Percentiles rank a stretch among this genome's conserved stretches.
These are phyloP conservation scores for Arthrobotrys megalospora DNA, from an alignment of 2,329 filamentous ascomycete species.

Conservation along the genomic window DNA sequence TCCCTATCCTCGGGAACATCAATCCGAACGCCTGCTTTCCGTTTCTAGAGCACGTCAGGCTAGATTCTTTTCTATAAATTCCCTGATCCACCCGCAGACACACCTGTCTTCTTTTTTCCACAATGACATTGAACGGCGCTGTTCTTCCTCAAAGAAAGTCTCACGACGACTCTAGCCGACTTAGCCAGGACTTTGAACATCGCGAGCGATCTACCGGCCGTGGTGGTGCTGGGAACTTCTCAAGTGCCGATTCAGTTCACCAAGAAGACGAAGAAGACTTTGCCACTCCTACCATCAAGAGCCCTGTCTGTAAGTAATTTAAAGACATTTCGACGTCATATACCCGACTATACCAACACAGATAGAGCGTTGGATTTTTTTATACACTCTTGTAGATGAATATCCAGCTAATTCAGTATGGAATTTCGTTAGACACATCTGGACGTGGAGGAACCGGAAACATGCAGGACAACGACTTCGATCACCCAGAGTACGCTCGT, in stretches of 20 bases:
- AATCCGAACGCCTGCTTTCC: slow-evolving; percentile 33
- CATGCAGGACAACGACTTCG: slow-evolving; percentile 83
- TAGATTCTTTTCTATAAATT: slow-evolving; percentile 46
- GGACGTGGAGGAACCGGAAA: slow-evolving; percentile 73
- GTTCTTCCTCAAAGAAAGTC: slow-evolving; percentile 50
- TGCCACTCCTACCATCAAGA: slow-evolving; percentile 86
- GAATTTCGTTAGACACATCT: slow-evolving; percentile 40
- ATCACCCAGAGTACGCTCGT: slow-evolving; percentile 78
- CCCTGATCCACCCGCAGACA: slow-evolving; percentile 31
- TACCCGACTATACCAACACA: neutral
- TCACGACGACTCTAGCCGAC: slow-evolving; percentile 41
- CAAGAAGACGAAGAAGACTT: slow-evolving; percentile 73
- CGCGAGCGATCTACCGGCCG: slow-evolving; percentile 62
- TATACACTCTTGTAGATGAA: neutral
- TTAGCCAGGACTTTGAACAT: slow-evolving; percentile 51
- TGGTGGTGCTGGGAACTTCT: slow-evolving; percentile 70
- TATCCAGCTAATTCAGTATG: slow-evolving; percentile 26
- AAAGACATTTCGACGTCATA: neutral
- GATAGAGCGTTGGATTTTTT: slow-evolving; percentile 29
- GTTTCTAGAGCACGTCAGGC: slow-evolving; percentile 10
- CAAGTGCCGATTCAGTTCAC: slow-evolving; percentile 65
- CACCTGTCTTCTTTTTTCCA: slow-evolving; percentile 41
- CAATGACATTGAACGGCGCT: slow-evolving; percentile 58
- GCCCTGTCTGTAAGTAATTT: slow-evolving; percentile 74
- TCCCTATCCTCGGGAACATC: slow-evolving; percentile 42